These are phyloP conservation scores for Gracilariopsis chorda DNA, from an alignment of 23 red algal species.

Conservation along the genomic window DNA sequence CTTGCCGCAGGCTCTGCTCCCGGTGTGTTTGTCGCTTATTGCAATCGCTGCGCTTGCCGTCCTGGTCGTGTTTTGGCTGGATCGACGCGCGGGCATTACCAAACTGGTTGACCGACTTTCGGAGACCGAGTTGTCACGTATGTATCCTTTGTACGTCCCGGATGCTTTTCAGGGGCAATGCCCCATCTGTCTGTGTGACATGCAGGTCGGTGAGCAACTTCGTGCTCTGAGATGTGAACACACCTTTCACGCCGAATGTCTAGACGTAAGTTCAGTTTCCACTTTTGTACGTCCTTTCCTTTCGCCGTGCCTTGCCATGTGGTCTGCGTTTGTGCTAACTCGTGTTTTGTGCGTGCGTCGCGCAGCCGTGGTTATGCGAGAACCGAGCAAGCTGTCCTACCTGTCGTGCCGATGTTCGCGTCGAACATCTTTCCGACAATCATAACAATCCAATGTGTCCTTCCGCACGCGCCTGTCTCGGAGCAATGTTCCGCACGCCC, in stretches of 20 bases:
- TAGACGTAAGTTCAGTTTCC: slow-evolving; percentile 48
- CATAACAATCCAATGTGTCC: neutral
- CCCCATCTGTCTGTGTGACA: slow-evolving; percentile 39
- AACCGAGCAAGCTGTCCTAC: slow-evolving; percentile 44
- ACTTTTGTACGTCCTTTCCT: neutral
- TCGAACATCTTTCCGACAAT: slow-evolving; percentile 42
- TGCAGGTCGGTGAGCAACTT: slow-evolving; percentile 21
- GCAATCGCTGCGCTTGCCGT: slow-evolving; percentile 29
- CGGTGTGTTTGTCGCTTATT: slow-evolving; percentile 25
- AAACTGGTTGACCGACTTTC: slow-evolving; percentile 33
- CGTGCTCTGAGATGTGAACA: slow-evolving; percentile 45
- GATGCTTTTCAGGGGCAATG: slow-evolving; percentile 25
- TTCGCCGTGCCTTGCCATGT: neutral
- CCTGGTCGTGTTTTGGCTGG: slow-evolving; percentile 39
- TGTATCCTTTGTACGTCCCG: slow-evolving; percentile 27
- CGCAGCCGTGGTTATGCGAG: slow-evolving; percentile 39
- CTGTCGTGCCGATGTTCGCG: slow-evolving; percentile 17
- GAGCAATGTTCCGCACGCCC: neutral
- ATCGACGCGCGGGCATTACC: slow-evolving; percentile 10
- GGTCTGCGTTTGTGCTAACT: neutral
- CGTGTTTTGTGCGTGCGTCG: neutral
- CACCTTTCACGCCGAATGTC: slow-evolving; percentile 51
- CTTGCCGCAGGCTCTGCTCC: slow-evolving; percentile 7
- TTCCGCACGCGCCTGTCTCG: neutral
- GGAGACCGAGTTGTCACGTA: slow-evolving; percentile 20